Conservation (phyloP, 192 early-diverging fungal species). For the Gorgonomyces haynaldii region DNA sequence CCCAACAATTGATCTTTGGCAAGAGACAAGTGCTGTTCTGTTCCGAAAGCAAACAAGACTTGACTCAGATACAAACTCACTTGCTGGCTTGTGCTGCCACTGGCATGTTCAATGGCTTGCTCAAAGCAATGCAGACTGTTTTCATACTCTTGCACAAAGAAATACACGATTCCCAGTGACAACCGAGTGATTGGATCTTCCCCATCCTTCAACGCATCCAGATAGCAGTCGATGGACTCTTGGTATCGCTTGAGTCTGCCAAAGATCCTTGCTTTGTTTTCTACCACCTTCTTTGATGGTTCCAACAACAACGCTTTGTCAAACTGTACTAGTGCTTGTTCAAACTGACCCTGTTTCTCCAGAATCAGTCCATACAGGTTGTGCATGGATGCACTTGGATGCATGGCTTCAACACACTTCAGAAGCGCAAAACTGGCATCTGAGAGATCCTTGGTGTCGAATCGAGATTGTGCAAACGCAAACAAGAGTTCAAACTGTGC, state of each 20-base stretch:
- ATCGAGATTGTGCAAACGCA: conserved; percentile 37
- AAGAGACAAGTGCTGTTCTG: conserved; percentile 57
- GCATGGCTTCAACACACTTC: conserved; percentile 51
- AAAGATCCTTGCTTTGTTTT: conserved; percentile 10
- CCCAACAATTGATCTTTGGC: conserved; percentile 70
- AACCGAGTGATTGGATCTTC: too few species aligned
- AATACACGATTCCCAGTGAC: neutral
- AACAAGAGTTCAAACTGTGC: conserved; percentile 25
- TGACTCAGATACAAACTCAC: conserved; percentile 68
- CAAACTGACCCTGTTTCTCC: conserved; percentile 61
- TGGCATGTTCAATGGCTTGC: too few species aligned
- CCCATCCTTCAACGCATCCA: too few species aligned
- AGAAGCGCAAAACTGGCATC: conserved; percentile 37
- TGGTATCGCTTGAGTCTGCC: conserved; percentile 38
- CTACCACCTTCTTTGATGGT: conserved; percentile 13
- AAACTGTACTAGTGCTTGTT: conserved; percentile 56
- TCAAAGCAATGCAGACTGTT: conserved; percentile 47
- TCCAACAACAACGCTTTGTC: conserved; percentile 31
- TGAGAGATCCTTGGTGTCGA: conserved; percentile 1
- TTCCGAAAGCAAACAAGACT: conserved; percentile 82
- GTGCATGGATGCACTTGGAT: conserved; percentile 41
- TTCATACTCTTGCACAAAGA: conserved; percentile 27
- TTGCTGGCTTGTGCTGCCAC: too few species aligned
- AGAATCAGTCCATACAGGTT: conserved; percentile 66
- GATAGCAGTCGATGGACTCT: too few species aligned